Base-by-base conservation (phyloP, 2,329 filamentous ascomycete genomes). In the Emergomyces pasteurianus region DNA sequence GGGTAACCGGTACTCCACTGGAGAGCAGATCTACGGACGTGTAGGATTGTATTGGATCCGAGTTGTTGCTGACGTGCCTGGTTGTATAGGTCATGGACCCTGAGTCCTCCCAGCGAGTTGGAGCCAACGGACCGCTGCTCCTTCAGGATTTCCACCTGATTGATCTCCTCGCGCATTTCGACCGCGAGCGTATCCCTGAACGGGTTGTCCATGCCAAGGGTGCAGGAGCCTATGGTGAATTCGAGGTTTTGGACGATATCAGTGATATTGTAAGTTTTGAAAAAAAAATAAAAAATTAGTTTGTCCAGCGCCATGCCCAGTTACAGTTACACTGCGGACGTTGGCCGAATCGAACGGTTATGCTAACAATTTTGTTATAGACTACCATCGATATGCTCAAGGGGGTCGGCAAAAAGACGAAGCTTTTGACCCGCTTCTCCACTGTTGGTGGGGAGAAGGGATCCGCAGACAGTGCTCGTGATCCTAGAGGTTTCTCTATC, bases 391-490 rank as follows among this genome's bases (percentile, higher is more conserved):
- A 79, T 63, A 75, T 85, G 68, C 74, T 80, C 64, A 80, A 77
- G 67, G 77, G 81, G 61, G 78, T 83, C 59, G 88, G 87, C 66
- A 89, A 89, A 77, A 83, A 83, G 72, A 89, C 86, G 55, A 83
- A 86, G 18, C 73, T 86, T 63, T 80, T 86, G 1, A 80, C 82
- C 50, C 84, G 88, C 3, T 90, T 91, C 74, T 90, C 86, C 0
- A 91, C 88, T 1, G 87, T 90, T 4, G 86, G 87, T 69, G 86
- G 87, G 62, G 86, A 90, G 72, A 83, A 83, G 61, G 87, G 87
- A 7, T 88, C 85, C 3, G 80, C 86, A 61, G 87, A 90, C 68
- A 85, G 83, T 65, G 86, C 86, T 38, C 83, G 88, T 62, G 87
- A 91, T 65, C 86, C 86, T 10, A 79, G 86, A 67, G 88, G 88